Percentiles rank a stretch among this genome's conserved stretches.
phyloP scores from a whole-genome alignment of 163 green algal species.

The Smithsoniella earleae region DNA sequence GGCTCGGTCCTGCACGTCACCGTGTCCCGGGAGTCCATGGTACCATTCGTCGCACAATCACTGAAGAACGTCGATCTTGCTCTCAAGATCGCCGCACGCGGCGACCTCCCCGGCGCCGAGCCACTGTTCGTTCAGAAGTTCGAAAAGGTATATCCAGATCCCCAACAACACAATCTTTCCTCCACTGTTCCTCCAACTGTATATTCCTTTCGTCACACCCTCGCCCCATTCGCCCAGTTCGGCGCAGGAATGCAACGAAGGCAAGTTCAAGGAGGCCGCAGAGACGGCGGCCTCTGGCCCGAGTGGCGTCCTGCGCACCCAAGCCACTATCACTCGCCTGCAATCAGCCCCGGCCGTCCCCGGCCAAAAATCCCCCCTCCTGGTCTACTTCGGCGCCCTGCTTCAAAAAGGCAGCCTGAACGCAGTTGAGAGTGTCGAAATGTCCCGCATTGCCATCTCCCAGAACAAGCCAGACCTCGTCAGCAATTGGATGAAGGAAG shows the following conservation, averaged over 20 bases:
- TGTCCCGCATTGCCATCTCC: constrained; percentile 76
- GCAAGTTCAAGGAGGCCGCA: constrained; percentile 87
- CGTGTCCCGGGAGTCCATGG: constrained; percentile 8
- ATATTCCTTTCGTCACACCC: neutral
- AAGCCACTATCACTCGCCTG: constrained; percentile 63
- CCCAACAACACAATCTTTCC: no score
- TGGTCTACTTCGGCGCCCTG: constrained; percentile 98
- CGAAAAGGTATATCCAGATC: constrained; percentile 65
- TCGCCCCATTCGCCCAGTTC: no score
- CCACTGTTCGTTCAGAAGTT: constrained; percentile 89
- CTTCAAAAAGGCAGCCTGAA: constrained; percentile 89
- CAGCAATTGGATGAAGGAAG: constrained; percentile 85
- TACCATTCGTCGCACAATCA: constrained; percentile 84
- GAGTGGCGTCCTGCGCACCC: constrained; percentile 68
- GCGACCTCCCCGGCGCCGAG: constrained; percentile 91
- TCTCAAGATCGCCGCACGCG: constrained; percentile 79
- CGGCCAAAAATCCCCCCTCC: constrained; percentile 87
- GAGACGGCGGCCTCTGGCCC: constrained; percentile 67
- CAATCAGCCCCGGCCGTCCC: constrained; percentile 69
- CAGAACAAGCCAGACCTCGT: constrained; percentile 99
- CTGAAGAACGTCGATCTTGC: constrained; percentile 95
- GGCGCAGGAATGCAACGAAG: constrained; percentile 32
- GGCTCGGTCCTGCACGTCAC: neutral
- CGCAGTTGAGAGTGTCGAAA: constrained; percentile 81
- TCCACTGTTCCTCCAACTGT: neutral